These are phyloP conservation scores for Arbutus unedo DNA, from an alignment of 148 eudicot species.

Conservation along the genomic window DNA sequence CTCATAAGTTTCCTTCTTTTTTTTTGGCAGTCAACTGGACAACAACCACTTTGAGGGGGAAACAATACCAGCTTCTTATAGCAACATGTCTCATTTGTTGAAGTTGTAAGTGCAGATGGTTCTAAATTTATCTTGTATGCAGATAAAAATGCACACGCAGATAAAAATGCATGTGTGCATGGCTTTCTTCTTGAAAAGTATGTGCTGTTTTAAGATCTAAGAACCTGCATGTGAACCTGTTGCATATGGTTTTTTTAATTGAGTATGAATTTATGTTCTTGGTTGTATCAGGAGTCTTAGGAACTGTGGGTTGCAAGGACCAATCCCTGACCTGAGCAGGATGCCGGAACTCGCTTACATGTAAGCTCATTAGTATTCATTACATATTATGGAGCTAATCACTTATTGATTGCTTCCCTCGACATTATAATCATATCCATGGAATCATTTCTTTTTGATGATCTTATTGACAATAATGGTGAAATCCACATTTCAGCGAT, in stretches of 20 bases:
- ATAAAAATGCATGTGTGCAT: background rate
- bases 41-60: constrained; percentile 65
- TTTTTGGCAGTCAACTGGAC: constrained; percentile 65
- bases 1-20: background rate
- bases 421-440: background rate
- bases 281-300: constrained; percentile 69
- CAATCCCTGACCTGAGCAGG: constrained; percentile 62
- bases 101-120: constrained; percentile 55
- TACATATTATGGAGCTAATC: background rate
- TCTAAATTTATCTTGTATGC: background rate
- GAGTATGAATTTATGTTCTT: constrained; percentile 5
- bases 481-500: constrained; percentile 46
- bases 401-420: background rate
- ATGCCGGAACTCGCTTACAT: constrained; percentile 53
- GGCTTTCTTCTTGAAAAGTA: background rate
- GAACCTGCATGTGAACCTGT: background rate
- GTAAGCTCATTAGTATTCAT: constrained; percentile 40
- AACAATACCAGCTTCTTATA: constrained; percentile 53
- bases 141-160: background rate
- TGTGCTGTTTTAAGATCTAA: background rate
- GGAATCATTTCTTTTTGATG: background rate
- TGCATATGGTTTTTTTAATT: background rate
- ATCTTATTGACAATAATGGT: constrained; percentile 2
- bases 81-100: constrained; percentile 55
- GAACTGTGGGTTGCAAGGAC: constrained; percentile 72